Percentiles rank a stretch among this genome's conserved stretches.
phyloP scores from a whole-genome alignment of 495 filamentous ascomycete species.

The Aspergillus sclerotioniger region DNA sequence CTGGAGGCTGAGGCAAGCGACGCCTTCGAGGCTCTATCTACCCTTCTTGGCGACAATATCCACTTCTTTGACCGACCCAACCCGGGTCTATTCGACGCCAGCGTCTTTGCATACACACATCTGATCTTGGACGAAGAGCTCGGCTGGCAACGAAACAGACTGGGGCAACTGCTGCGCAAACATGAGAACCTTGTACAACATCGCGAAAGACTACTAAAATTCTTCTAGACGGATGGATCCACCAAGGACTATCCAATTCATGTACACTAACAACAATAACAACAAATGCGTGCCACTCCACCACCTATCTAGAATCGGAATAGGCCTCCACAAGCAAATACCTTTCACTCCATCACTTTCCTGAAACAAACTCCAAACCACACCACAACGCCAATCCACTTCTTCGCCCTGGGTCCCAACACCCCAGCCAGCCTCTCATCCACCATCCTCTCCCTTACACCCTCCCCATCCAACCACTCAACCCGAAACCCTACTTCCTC shows the following conservation, averaged over 20 bases:
- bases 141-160: conserved; percentile 54
- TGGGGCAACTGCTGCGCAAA: conserved; percentile 39
- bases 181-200: conserved; percentile 55
- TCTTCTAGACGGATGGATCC: conserved; percentile 25
- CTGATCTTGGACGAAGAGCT: conserved; percentile 63
- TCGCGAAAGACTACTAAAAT: conserved; percentile 46
- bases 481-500: conserved; percentile 51
- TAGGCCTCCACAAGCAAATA: conserved; percentile 6
- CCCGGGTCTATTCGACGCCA: conserved; percentile 80
- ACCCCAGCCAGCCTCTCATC: conserved; percentile 45
- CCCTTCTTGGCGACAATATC: conserved; percentile 59
- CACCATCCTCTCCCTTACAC: conserved; percentile 46
- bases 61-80: conserved; percentile 65
- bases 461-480: conserved; percentile 23
- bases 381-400: conserved; percentile 66
- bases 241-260: conserved; percentile 7
- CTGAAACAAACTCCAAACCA: conserved; percentile 64
- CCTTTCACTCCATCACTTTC: conserved; percentile 25
- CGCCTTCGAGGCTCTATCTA: conserved; percentile 73
- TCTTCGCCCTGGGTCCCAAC: conserved; percentile 59
- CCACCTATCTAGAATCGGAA: conserved; percentile 8
- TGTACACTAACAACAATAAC: conserved; percentile 31
- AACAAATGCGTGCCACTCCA: conserved; percentile 2
- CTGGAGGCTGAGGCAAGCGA: conserved; percentile 67
- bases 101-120: conserved; percentile 88